A percentile compares a stretch with the other conserved stretches of the same genome.
Evolutionary conservation across 2,329 filamentous ascomycete species (phyloP).

Genomic region (Ustulina deusta): DNA sequence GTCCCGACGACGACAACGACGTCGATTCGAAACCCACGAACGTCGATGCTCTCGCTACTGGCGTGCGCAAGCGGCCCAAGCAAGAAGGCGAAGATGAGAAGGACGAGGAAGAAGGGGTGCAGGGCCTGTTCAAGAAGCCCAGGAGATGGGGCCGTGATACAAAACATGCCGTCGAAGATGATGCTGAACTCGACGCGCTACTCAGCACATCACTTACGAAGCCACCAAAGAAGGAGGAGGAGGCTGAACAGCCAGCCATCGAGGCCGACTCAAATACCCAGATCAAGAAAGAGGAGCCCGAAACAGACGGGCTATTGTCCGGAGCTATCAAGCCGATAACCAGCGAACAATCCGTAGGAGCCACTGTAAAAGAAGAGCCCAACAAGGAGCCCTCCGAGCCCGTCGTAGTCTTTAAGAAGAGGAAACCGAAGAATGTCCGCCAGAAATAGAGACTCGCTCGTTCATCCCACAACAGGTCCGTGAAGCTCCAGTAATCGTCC

Average conservation of each 20-base stretch:
- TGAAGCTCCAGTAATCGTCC: slow-evolving; percentile 11
- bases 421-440: slow-evolving; percentile 75
- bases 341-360: slow-evolving; percentile 9
- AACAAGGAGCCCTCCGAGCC: slow-evolving; percentile 46
- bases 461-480: background rate
- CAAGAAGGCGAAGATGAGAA: slow-evolving; percentile 55
- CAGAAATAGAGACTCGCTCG: slow-evolving; percentile 62
- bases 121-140: slow-evolving; percentile 70
- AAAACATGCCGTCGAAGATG: slow-evolving; percentile 62
- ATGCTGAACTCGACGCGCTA: slow-evolving; percentile 72
- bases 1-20: slow-evolving; percentile 57
- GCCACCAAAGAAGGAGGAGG: slow-evolving; percentile 49
- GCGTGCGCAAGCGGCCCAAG: slow-evolving; percentile 68
- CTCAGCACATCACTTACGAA: slow-evolving; percentile 56
- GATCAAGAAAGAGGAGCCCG: slow-evolving; percentile 59
- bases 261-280: slow-evolving; percentile 46
- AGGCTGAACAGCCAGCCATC: slow-evolving; percentile 18
- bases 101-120: slow-evolving; percentile 70
- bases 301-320: slow-evolving; percentile 40
- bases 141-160: slow-evolving; percentile 66
- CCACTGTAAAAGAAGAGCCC: slow-evolving; percentile 50
- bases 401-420: slow-evolving; percentile 81
- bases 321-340: slow-evolving; percentile 8
- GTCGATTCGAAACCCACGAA: slow-evolving; percentile 52
- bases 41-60: slow-evolving; percentile 63